These are phyloP conservation scores for Botrytis porri DNA, from an alignment of 2,329 filamentous ascomycete genomes.

Conservation along the genomic window DNA sequence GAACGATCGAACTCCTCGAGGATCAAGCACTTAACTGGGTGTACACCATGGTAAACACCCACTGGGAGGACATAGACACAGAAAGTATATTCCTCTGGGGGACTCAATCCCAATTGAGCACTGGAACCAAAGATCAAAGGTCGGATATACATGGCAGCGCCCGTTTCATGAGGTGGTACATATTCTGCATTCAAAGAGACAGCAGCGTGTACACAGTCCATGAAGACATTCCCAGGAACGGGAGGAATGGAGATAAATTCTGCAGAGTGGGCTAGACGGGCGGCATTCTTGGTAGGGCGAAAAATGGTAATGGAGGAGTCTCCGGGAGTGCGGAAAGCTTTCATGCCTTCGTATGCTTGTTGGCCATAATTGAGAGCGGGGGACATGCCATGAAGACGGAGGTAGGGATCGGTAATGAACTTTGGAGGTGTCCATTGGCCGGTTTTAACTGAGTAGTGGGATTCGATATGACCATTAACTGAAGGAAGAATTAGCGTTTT, in stretches of 20 bases:
- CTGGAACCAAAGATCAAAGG: conserved; percentile 84
- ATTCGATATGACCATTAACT: conserved; percentile 95
- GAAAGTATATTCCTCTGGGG: conserved; percentile 91
- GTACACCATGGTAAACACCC: conserved; percentile 87
- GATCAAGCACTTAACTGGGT: conserved; percentile 83
- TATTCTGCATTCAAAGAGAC: conserved; percentile 86
- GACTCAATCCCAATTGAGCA: conserved; percentile 80
- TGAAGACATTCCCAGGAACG: conserved; percentile 73
- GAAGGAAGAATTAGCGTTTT: conserved; percentile 16
- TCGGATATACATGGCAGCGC: conserved; percentile 88
- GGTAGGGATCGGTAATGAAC: conserved; percentile 79
- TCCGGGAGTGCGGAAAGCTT: conserved; percentile 82
- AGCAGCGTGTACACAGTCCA: conserved; percentile 73
- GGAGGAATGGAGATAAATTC: conserved; percentile 78
- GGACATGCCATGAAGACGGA: conserved; percentile 91
- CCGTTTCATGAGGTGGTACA: conserved; percentile 85
- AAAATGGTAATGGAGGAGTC: conserved; percentile 71
- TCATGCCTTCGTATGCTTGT: conserved; percentile 97
- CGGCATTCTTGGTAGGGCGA: conserved; percentile 80
- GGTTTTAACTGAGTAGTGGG: conserved; percentile 71
- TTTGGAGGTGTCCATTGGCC: conserved; percentile 73
- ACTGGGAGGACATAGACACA: conserved; percentile 87
- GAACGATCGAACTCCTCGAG: conserved; percentile 91
- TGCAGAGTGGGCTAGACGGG: conserved; percentile 80
- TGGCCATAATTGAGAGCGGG: conserved; percentile 95